A percentile compares a stretch with the other conserved stretches of the same genome.
These are phyloP conservation scores for Astrothelium subdiscretum DNA, from an alignment of 495 filamentous ascomycete species.

Conservation along the genomic window DNA sequence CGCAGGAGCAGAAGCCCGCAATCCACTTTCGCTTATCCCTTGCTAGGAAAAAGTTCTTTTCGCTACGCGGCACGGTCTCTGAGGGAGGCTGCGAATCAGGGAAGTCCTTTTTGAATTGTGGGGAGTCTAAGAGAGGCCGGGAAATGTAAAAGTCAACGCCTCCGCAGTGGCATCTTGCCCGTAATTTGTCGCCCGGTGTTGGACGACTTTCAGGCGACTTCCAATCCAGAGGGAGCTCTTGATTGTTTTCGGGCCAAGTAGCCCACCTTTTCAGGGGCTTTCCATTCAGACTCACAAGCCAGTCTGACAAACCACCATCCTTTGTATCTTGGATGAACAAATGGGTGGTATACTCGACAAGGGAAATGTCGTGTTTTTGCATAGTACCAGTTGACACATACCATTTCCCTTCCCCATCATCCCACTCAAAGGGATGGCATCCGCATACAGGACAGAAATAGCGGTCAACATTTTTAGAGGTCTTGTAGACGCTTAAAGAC, in stretches of 20 bases:
- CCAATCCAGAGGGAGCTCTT: conserved; percentile 19
- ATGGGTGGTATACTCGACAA: conserved; percentile 35
- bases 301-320: conserved; percentile 49
- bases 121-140: conserved; percentile 32
- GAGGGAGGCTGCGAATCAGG: conserved; percentile 42
- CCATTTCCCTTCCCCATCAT: conserved; percentile 17
- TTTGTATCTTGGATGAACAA: conserved; percentile 37
- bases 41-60: conserved; percentile 39
- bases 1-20: conserved; percentile 54
- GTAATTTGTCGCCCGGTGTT: conserved; percentile 14
- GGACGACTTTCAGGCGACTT: conserved; percentile 1
- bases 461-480: conserved; percentile 38
- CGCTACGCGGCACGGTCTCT: neutral
- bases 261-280: conserved; percentile 16
- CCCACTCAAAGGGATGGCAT: neutral
- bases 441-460: conserved; percentile 62
- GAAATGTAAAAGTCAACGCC: conserved; percentile 36
- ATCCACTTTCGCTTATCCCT: conserved; percentile 40
- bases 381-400: conserved; percentile 35
- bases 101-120: conserved; percentile 24
- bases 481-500: conserved; percentile 37
- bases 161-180: conserved; percentile 33
- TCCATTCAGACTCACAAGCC: conserved; percentile 27
- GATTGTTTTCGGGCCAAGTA: conserved; percentile 4
- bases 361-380: conserved; percentile 23